Evolutionary conservation across 345 rosid species (phyloP), one percentile per base, ranked within the genome.

Genomic region (Camelina sativa): DNA sequence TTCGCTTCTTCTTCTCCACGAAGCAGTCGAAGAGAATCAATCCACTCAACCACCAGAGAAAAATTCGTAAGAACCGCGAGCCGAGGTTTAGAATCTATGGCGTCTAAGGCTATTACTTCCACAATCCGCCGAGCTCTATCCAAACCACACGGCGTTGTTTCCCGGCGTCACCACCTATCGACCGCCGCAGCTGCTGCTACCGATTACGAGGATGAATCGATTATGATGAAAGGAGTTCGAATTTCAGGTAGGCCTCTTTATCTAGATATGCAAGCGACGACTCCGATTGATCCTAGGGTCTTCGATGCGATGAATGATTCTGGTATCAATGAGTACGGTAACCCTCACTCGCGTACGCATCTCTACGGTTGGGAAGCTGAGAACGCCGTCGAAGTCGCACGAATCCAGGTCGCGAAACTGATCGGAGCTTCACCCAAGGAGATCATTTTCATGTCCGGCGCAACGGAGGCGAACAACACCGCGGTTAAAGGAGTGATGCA

Each of bases 351-450:
- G 7, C 92, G 99, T 5, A 91, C 99, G 51, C 97, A 95, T 76
- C 86, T 92, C 8, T 92, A 80, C 81, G 99, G 99, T 13, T 95
- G 99, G 99, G 99, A 95, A 75, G 93, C 99, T 1, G 97, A 95
- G 62, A 77, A 62, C 64, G 99, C 97, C 2, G 96, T 87, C 3
- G 99, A 95, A 68, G 74, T 86, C 2, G 93, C 99, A 13, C 91
- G 97, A 48, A 75, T 82, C 17, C 91, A 90, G 25, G 85, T 92
- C 34, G 92, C 97, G 8, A 81, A 80, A n/a, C 79, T 95, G 16
- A 82, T 95, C 71, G 87, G 87, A 20, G 97, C 97, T 17, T 90
- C 97, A 11, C 91, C 96, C 3, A 95, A 89, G 69, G 99, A 95
- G 78, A 83, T 95, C 54, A 81, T 95, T 6, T 95, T 95, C 81